Evolutionary conservation across 352 stramenopile genomes (phyloP).

Genomic region (Globisporangium spinosum): DNA sequence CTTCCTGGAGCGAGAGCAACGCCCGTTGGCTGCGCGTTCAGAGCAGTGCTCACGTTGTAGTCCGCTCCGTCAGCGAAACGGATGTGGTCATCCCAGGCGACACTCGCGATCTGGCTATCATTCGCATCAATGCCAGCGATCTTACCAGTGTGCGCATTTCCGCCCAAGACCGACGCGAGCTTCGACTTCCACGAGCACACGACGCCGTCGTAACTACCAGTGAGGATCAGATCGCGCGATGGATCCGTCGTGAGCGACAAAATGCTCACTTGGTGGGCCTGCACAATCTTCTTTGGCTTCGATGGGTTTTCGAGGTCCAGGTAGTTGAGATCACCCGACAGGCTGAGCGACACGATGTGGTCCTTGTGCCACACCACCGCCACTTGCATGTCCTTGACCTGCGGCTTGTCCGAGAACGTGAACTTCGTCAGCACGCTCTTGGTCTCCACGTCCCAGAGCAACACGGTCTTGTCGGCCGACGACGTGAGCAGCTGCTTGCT

Average conservation of each 20-base stretch:
- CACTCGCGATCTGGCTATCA: conserved; percentile 67
- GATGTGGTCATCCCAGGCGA: conserved; percentile 91
- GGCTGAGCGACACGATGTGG: conserved; percentile 75
- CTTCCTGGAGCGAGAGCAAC: conserved; percentile 45
- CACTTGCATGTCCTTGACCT: conserved; percentile 87
- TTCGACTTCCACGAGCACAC: conserved; percentile 88
- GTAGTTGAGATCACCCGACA: conserved; percentile 86
- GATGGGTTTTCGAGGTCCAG: conserved; percentile 60
- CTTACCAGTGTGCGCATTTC: conserved; percentile 63
- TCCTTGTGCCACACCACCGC: conserved; percentile 68
- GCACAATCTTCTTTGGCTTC: conserved; percentile 77
- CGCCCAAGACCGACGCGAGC: conserved; percentile 37
- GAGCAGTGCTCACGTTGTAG: conserved; percentile 55
- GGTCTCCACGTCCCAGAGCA: conserved; percentile 88
- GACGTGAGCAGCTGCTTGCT: conserved; percentile 91
- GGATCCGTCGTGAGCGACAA: conserved; percentile 81
- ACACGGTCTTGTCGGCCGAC: conserved; percentile 95
- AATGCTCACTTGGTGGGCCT: conserved; percentile 91
- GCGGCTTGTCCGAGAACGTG: conserved; percentile 64
- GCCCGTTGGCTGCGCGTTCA: conserved; percentile 71
- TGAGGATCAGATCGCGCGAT: conserved; percentile 78
- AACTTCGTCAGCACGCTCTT: conserved; percentile 76
- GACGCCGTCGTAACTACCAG: conserved; percentile 93
- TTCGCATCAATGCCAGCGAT: conserved; percentile 77
- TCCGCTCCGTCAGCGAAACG: conserved; percentile 59